Percentiles rank a stretch among this genome's conserved stretches.
Evolutionary conservation across 768 basidiomycete genomes (phyloP).

Genomic region (Xerocomus potaroensis): DNA sequence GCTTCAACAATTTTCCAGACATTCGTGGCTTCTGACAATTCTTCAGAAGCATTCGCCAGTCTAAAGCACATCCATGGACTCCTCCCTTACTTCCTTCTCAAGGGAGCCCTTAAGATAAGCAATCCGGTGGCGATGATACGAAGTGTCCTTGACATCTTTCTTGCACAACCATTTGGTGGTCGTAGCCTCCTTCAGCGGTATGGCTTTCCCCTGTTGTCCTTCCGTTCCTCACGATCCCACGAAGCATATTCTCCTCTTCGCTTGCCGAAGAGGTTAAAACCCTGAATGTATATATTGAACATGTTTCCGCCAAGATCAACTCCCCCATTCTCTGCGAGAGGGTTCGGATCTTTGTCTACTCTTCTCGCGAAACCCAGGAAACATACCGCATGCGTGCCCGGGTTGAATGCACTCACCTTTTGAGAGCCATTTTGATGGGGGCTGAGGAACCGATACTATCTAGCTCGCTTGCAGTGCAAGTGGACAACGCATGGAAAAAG

Average conservation of each 20-base stretch:
- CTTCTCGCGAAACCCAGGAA: conserved; percentile 83
- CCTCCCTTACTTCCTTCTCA: conserved; percentile 98
- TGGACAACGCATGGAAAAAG: conserved; percentile 72
- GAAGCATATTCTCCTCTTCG: conserved; percentile 93
- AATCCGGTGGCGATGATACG: conserved; percentile 98
- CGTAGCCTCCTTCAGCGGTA: conserved; percentile 87
- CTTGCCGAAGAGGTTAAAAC: conserved; percentile 84
- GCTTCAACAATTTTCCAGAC: conserved; percentile 97
- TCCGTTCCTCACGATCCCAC: conserved; percentile 3
- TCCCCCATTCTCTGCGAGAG: conserved; percentile 88
- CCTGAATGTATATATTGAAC: conserved; percentile 82
- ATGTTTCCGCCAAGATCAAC: conserved; percentile 84
- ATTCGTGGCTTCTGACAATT: conserved; percentile 88
- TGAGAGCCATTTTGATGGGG: conserved; percentile 77
- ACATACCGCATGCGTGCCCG: conserved; percentile 76
- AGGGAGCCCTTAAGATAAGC: conserved; percentile 84
- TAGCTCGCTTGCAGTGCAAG: conserved; percentile 74
- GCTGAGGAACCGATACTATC: conserved; percentile 71
- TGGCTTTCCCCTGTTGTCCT: conserved; percentile 4
- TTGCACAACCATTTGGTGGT: conserved; percentile 95
- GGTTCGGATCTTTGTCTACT: conserved; percentile 79
- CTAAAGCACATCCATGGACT: conserved; percentile 92
- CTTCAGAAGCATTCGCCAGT: conserved; percentile 82
- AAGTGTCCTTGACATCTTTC: conserved; percentile 86
- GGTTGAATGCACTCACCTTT: conserved; percentile 65